These are phyloP conservation scores for Fusarium abutilonis DNA, from an alignment of 2,329 filamentous ascomycete genomes.

Conservation along the genomic window DNA sequence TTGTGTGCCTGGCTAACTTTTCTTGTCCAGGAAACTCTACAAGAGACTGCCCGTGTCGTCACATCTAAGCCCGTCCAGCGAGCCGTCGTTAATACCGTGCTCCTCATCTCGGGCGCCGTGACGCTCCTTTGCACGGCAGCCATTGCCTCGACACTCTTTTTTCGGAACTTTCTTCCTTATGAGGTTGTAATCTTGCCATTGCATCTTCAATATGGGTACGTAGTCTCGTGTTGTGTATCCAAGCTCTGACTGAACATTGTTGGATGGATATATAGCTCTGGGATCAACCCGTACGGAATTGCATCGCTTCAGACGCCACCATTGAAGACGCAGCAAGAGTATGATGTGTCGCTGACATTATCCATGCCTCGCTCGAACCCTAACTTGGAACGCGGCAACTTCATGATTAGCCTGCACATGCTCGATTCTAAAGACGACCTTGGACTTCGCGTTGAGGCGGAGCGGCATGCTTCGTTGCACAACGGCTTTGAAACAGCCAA, in stretches of 20 bases:
- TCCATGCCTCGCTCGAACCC: slow-evolving; percentile 79
- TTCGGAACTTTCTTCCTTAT: slow-evolving; percentile 66
- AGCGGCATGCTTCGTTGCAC: slow-evolving; percentile 46
- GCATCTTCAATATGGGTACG: slow-evolving; percentile 68
- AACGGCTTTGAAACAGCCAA: slow-evolving; percentile 50
- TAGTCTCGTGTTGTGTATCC: slow-evolving; percentile 37
- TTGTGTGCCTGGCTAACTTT: slow-evolving; percentile 10
- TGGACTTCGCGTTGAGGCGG: slow-evolving; percentile 43
- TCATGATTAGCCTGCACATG: slow-evolving; percentile 87
- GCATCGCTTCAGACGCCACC: slow-evolving; percentile 58
- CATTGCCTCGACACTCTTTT: slow-evolving; percentile 63
- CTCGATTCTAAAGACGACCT: slow-evolving; percentile 57
- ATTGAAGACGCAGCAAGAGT: slow-evolving; percentile 77
- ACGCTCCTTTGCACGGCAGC: slow-evolving; percentile 60
- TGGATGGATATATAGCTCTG: slow-evolving; percentile 51
- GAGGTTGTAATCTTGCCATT: slow-evolving; percentile 63
- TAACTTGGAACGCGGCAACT: slow-evolving; percentile 85
- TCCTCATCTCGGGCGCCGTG: slow-evolving; percentile 56
- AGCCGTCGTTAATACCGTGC: slow-evolving; percentile 57
- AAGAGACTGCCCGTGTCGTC: slow-evolving; percentile 51
- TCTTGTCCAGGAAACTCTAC: slow-evolving; percentile 48
- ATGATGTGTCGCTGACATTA: slow-evolving; percentile 82
- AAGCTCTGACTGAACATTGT: slow-evolving; percentile 24
- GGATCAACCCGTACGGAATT: slow-evolving; percentile 63
- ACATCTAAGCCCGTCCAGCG: slow-evolving; percentile 64